Evolutionary conservation across 306 rosid genomes (phyloP).

Genomic region (Ceratonia siliqua): DNA sequence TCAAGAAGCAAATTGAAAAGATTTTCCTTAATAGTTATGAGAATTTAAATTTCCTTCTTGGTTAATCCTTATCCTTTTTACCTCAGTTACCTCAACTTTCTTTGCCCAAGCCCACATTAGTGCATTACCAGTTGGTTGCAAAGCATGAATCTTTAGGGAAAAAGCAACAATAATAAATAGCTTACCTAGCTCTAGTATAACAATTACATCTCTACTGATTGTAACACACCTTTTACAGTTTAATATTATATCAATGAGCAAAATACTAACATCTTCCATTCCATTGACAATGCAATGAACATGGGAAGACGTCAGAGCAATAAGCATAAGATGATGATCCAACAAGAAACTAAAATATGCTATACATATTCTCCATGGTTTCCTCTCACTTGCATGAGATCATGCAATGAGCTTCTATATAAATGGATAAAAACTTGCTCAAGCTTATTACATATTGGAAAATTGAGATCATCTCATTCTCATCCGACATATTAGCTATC

Average conservation of each 20-base stretch:
- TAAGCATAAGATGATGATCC: background rate
- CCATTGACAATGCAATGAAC: background rate
- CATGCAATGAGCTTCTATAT: background rate
- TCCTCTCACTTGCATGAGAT: constrained; percentile 5
- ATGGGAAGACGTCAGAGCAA: background rate
- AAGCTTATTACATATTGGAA: background rate
- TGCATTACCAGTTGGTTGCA: background rate
- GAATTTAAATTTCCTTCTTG: background rate
- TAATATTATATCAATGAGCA: background rate
- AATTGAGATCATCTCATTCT: background rate
- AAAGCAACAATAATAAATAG: background rate
- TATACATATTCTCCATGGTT: background rate
- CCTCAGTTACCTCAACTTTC: background rate
- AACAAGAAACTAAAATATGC: constrained; percentile 3
- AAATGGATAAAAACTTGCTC: background rate
- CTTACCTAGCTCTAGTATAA: background rate
- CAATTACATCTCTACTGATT: background rate
- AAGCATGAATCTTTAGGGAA: background rate
- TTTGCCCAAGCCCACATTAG: background rate
- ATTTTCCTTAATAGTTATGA: background rate
- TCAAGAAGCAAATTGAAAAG: background rate
- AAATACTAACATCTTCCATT: background rate
- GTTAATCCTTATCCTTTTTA: background rate
- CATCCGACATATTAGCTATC: background rate
- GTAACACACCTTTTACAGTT: constrained; percentile 10